Base-by-base conservation (phyloP, 2,329 filamentous ascomycete genomes). In the Aspergillus pseudoterreus region DNA sequence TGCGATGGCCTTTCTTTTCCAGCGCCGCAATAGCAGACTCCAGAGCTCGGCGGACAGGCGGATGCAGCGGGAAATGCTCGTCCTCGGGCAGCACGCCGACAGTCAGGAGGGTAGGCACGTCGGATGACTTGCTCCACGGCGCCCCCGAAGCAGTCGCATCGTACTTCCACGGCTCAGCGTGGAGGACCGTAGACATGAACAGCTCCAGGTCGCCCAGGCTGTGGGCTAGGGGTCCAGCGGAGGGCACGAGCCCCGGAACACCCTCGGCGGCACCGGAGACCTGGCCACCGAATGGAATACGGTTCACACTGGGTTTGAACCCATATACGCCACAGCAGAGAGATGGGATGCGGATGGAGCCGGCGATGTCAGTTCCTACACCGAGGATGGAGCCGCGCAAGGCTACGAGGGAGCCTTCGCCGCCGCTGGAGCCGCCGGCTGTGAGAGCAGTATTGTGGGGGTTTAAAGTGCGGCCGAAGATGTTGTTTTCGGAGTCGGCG, bases 11-110 rank as follows among this genome's bases (percentile, higher is more conserved):
- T 0, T 72, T 71, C 0, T 59, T 63, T 32, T 67, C 59, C 3
- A 84, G 60, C 0, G 57, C 59, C 0, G 64, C 62, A 0, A 72
- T 64, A 0, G 76, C 77, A 0, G 59, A 64, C 4, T 75, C 65
- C 1, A 83, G 53, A 1, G 75, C 69, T 2, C 78, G 69, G 1
- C 68, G 71, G 1, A 82, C 72, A 0, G 79, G 76, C 0, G 81
- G 79, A 21, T 81, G 78, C 0, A 82, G 64, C 0, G 77, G 78
- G 27, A 75, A 75, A 1, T 74, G 63, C 0, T 72, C 65, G 55
- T 81, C 77, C 42, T 78, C 75, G 2, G 72, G 51, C 10, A 81
- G 59, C 1, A 82, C 55, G 0, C 81, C 81, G 36, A 84, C 75
- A 0, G 69, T 71, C 3, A 82, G 55, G 17, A 1, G 43, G 15